Base-by-base conservation (phyloP, 2,329 filamentous ascomycete genomes). In the Phaeosphaeria sp. region DNA sequence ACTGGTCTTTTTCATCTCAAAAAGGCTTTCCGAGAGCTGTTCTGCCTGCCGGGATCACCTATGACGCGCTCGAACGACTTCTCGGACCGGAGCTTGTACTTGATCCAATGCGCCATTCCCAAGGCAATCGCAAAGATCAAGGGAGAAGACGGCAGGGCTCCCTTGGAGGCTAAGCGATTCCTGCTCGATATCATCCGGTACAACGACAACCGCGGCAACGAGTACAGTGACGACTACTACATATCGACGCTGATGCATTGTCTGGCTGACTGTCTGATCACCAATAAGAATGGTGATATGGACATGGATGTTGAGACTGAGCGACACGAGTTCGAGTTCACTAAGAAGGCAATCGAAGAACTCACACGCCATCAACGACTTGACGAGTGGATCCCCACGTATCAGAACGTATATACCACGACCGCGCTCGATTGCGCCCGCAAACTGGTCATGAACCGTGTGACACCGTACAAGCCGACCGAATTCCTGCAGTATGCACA, bases 21-120 rank as follows among this genome's bases (percentile, higher is more conserved):
- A 74, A 93, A 90, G 72, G 89, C 91, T 0, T 99, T 96, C 71
- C 89, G 91, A 53, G 89, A 94, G 65, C 87, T 97, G 65, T 98
- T 95, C 74, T 98, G 93, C 79, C 87, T 92, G 53, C 87, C 89
- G 1, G 89, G 88, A 39, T 90, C 89, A 1, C 86, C 86, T 2
- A 94, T 93, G 80, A 92, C 93, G 2, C 86, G 88, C 22, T 91
- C 93, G 0, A 99, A 99, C 68, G 91, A 99, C 76, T 99, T 98
- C 72, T 87, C 87, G 0, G 91, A 98, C 77, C 91, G 93, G 67
- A 89, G 89, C 51, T 86, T 90, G 61, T 99, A 98, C 76, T 84
- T 90, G 46, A 87, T 98, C 6, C 92, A 97, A 66, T 89, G 89
- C 64, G 88, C 91, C 13, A 95, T 99, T 52, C 89, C 93, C 0